phyloP scores from a whole-genome alignment of 2,329 filamentous ascomycete species.

The Venturia effusa region DNA sequence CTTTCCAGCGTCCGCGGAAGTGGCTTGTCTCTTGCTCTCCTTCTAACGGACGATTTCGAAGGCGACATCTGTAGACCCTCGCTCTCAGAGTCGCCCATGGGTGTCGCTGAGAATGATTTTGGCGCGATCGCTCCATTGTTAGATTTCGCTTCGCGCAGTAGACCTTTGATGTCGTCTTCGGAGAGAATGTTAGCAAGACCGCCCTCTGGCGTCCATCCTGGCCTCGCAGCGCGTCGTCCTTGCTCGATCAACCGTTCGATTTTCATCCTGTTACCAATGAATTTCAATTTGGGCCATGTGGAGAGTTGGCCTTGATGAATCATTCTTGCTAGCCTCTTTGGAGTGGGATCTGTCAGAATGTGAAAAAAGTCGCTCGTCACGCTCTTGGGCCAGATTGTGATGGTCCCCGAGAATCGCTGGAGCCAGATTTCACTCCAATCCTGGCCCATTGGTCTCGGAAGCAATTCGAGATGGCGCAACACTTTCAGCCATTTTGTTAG shows the following conservation, averaged over 20 bases:
- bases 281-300: conserved; percentile 83
- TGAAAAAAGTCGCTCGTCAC: conserved; percentile 68
- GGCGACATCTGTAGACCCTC: neutral
- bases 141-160: conserved; percentile 26
- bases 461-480: conserved; percentile 78
- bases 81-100: neutral
- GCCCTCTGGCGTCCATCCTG: conserved; percentile 21
- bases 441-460: conserved; percentile 81
- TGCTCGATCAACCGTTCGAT: conserved; percentile 60
- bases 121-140: conserved; percentile 12
- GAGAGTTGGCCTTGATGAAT: conserved; percentile 82
- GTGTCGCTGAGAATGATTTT: neutral
- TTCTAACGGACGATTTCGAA: neutral
- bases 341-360: conserved; percentile 75
- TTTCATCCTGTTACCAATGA: conserved; percentile 76
- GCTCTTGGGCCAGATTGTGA: conserved; percentile 91
- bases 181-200: conserved; percentile 30
- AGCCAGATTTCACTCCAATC: conserved; percentile 97
- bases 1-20: neutral
- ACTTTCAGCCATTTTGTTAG: conserved; percentile 97
- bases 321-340: conserved; percentile 71
- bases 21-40: conserved; percentile 1
- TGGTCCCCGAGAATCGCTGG: conserved; percentile 85
- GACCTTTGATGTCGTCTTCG: conserved; percentile 34
- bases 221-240: conserved; percentile 37